Conservation (phyloP, 768 basidiomycete genomes). For the Leccinum sublutescens region DNA sequence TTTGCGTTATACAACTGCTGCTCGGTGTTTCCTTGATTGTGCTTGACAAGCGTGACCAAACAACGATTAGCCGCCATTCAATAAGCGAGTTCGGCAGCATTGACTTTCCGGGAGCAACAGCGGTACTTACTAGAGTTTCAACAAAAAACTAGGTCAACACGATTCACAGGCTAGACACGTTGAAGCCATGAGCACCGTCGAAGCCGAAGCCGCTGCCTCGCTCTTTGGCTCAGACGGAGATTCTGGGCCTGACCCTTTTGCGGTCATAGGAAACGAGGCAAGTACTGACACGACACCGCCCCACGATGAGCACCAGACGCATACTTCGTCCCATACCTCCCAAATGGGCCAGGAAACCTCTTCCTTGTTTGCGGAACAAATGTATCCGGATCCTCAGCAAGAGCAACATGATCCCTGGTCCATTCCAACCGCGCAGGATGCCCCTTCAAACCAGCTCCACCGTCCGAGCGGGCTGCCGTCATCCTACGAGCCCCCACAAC, state of each 20-base stretch:
- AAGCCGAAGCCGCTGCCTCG: slow-evolving; percentile 80
- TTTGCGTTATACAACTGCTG: slow-evolving; percentile 4
- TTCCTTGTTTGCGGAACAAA: slow-evolving; percentile 39
- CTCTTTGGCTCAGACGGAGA: slow-evolving; percentile 70
- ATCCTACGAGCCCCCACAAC: slow-evolving; percentile 31
- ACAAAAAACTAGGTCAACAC: slow-evolving; percentile 16
- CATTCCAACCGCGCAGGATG: slow-evolving; percentile 21
- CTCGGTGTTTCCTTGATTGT: not conserved
- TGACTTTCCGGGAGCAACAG: not conserved
- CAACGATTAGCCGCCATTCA: slow-evolving; percentile 8
- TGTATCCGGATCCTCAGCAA: slow-evolving; percentile 27
- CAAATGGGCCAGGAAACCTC: slow-evolving; percentile 37
- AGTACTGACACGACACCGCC: slow-evolving; percentile 29
- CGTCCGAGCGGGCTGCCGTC: slow-evolving; percentile 11
- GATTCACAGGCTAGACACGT: slow-evolving; percentile 25
- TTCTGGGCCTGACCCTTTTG: slow-evolving; percentile 60
- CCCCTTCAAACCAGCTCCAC: slow-evolving; percentile 14
- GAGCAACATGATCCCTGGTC: slow-evolving; percentile 30
- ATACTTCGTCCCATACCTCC: slow-evolving; percentile 22
- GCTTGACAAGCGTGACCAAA: slow-evolving; percentile 30
- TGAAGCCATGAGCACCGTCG: slow-evolving; percentile 59
- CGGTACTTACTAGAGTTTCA: not conserved
- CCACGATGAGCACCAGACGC: slow-evolving; percentile 23
- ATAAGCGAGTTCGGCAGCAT: slow-evolving; percentile 6
- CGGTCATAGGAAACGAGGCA: slow-evolving; percentile 47